phyloP scores from a whole-genome alignment of 805 yeast species.

The Cyberlindnera sargentensis region DNA sequence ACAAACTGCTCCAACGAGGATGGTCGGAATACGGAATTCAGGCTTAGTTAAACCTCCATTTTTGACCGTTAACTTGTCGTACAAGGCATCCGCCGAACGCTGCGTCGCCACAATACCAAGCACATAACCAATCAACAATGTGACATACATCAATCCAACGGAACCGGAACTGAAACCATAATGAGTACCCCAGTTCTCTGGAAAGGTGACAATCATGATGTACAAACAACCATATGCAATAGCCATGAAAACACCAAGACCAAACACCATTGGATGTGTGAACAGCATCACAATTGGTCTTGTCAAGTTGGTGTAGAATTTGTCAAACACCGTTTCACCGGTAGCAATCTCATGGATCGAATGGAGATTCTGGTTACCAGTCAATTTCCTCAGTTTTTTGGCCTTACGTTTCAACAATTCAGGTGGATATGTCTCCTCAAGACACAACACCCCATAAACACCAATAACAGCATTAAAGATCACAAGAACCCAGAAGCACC shows the following conservation, averaged over 20 bases:
- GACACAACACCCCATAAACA: conserved; percentile 34
- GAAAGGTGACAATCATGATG: conserved; percentile 54
- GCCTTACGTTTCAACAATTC: conserved; percentile 42
- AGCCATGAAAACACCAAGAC: conserved; percentile 58
- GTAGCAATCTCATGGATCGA: conserved; percentile 57
- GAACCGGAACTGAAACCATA: conserved; percentile 44
- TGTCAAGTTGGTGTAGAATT: conserved; percentile 34
- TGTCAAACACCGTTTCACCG: conserved; percentile 34
- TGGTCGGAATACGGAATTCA: conserved; percentile 49
- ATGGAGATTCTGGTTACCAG: conserved; percentile 50
- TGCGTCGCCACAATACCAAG: conserved; percentile 47
- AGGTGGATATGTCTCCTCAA: conserved; percentile 56
- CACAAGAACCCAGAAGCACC: conserved; percentile 55
- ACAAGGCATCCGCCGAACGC: conserved; percentile 33
- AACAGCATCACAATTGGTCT: conserved; percentile 48
- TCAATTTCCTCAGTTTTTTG: conserved; percentile 36
- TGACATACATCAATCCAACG: conserved; percentile 52
- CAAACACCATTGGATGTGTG: conserved; percentile 57
- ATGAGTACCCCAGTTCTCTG: conserved; percentile 37
- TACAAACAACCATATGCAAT: conserved; percentile 62
- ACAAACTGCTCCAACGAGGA: conserved; percentile 42
- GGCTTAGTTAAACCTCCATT: conserved; percentile 54
- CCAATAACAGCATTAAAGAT: conserved; percentile 47
- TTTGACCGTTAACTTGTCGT: conserved; percentile 28
- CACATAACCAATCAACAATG: conserved; percentile 49